Percentiles rank a stretch among this genome's conserved stretches.
Evolutionary conservation across 768 basidiomycete species (phyloP).

Genomic region (Suillus fuscotomentosus): DNA sequence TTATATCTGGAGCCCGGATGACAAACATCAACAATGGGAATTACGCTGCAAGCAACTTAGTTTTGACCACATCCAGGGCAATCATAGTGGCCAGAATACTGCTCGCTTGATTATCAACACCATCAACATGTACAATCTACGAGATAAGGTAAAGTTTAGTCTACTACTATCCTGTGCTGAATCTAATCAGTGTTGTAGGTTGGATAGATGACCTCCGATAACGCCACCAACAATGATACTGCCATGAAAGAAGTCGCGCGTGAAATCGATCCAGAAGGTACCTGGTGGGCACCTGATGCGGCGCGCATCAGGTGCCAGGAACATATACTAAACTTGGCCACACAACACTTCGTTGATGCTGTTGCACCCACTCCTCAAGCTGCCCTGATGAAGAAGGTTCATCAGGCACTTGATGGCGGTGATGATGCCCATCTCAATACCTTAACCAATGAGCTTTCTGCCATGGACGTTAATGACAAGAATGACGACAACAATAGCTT

Average conservation of each 20-base stretch:
- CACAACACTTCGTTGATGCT: no score
- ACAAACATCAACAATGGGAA: no score
- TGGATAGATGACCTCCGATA: neutral
- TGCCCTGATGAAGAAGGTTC: no score
- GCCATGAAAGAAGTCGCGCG: neutral
- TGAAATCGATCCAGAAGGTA: neutral
- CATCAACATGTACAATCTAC: neutral
- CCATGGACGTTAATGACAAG: no score
- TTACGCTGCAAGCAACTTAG: no score
- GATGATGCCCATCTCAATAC: no score
- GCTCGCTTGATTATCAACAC: neutral
- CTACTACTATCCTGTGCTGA: neutral
- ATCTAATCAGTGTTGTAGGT: neutral
- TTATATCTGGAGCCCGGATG: no score
- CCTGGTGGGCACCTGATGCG: neutral
- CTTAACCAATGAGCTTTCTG: no score
- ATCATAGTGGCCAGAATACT: neutral
- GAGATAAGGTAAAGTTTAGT: neutral
- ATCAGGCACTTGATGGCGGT: no score
- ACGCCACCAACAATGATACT: neutral
- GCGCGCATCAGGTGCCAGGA: neutral
- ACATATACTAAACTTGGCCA: neutral
- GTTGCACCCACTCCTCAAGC: no score
- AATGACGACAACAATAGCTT: no score
- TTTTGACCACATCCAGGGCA: neutral